Evolutionary conservation across 805 yeast species (phyloP).

Genomic region (Wickerhamiella galacta): DNA sequence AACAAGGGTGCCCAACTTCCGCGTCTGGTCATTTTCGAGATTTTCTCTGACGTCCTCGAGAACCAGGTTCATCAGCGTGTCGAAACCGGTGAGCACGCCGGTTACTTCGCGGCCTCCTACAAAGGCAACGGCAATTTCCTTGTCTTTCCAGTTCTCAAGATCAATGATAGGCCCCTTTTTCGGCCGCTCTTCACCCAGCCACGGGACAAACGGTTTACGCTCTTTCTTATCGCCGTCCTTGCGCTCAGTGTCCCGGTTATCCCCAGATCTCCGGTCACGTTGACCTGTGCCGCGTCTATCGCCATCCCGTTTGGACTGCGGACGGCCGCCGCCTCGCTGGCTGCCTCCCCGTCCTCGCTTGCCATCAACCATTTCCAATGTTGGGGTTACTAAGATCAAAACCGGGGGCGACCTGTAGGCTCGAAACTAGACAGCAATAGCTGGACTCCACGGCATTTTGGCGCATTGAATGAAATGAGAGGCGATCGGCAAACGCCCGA

Average conservation of each 20-base stretch:
- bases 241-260: not conserved
- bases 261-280: too few species aligned
- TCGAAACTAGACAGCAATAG: too few species aligned
- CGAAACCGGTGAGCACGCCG: slow-evolving; percentile 79
- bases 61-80: slow-evolving; percentile 80
- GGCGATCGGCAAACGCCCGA: not conserved
- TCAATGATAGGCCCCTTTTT: slow-evolving; percentile 82
- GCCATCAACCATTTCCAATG: too few species aligned
- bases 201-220: slow-evolving; percentile 13
- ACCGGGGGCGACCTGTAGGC: too few species aligned
- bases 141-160: slow-evolving; percentile 57
- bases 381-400: too few species aligned
- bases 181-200: slow-evolving; percentile 44
- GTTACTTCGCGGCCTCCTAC: slow-evolving; percentile 73
- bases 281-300: too few species aligned
- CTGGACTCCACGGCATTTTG: too few species aligned
- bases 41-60: slow-evolving; percentile 45
- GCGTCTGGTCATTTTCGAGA: slow-evolving; percentile 27
- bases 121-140: slow-evolving; percentile 57
- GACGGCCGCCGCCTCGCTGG: not conserved
- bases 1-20: slow-evolving; percentile 62
- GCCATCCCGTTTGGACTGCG: not conserved
- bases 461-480: too few species aligned
- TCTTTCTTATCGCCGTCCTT: slow-evolving; percentile 13
- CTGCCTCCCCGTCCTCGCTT: too few species aligned